Evolutionary conservation across 2,329 filamentous ascomycete species (phyloP).

Genomic region (Emmonsiellopsis sp.): DNA sequence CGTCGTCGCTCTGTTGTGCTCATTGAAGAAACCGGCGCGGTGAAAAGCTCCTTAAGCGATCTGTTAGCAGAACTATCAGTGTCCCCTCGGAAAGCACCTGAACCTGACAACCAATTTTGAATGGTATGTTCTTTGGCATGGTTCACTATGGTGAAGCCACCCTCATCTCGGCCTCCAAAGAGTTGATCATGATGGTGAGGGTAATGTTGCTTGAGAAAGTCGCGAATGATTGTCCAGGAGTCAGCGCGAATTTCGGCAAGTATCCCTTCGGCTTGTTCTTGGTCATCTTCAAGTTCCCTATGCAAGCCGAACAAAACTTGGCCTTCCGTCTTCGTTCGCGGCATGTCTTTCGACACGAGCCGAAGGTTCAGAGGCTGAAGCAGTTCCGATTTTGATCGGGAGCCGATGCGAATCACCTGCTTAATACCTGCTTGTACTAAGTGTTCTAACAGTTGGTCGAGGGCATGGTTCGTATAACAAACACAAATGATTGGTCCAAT

Average conservation of each 20-base stretch:
- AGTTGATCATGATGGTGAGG: neutral
- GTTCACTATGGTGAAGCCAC: neutral
- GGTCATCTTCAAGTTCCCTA: neutral
- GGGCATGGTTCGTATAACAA: conserved; percentile 20
- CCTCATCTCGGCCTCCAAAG: neutral
- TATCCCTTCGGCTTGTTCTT: neutral
- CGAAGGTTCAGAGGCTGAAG: neutral
- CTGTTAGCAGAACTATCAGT: neutral
- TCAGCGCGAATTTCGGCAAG: neutral
- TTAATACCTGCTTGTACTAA: conserved; percentile 16
- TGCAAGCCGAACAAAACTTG: neutral
- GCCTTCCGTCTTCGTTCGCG: neutral
- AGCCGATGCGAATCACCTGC: conserved; percentile 19
- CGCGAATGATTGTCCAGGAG: neutral
- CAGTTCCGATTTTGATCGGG: conserved; percentile 15
- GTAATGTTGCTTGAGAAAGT: neutral
- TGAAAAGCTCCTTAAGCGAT: neutral
- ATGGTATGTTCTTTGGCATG: neutral
- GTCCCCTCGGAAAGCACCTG: neutral
- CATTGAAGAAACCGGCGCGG: neutral
- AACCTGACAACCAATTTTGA: neutral
- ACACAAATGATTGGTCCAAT: conserved; percentile 17
- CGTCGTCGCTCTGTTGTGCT: neutral
- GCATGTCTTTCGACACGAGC: neutral
- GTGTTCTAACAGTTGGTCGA: conserved; percentile 20